Conservation (phyloP, 169 alveolate species). For the Theileria equi region DNA sequence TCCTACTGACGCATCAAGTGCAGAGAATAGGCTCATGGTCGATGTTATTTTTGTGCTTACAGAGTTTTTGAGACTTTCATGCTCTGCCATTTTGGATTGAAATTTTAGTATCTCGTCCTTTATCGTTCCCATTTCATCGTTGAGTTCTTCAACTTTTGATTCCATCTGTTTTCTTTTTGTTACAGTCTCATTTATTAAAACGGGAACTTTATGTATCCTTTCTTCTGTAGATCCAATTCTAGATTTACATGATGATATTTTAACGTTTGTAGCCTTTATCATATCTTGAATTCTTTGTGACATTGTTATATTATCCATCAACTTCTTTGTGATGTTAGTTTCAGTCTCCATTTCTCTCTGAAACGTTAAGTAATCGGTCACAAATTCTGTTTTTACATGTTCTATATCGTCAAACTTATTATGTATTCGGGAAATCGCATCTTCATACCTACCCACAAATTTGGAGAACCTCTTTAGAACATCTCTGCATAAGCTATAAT, state of each 20-base stretch:
- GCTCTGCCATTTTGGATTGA: constrained; percentile 10
- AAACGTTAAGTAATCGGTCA: neutral
- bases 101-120: constrained; percentile 21
- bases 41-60: neutral
- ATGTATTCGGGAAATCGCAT: neutral
- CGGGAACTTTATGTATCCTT: constrained; percentile 36
- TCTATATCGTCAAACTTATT: neutral
- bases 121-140: constrained; percentile 4
- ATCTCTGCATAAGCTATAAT: neutral
- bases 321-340: neutral
- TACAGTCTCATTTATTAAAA: constrained; percentile 4
- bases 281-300: constrained; percentile 1
- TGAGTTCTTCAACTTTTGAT: neutral
- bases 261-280: constrained; percentile 13
- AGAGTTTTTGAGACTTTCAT: constrained; percentile 10
- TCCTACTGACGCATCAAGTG: constrained; percentile 11
- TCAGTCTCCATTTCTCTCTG: constrained; percentile 24
- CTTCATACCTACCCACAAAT: neutral
- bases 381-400: neutral
- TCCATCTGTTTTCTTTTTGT: neutral
- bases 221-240: constrained; percentile 10
- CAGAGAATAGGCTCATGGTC: constrained; percentile 6
- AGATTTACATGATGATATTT: constrained; percentile 17
- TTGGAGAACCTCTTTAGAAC: neutral
- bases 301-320: constrained; percentile 23